Conservation (phyloP, 169 alveolate species). For the Blepharisma undulans region DNA sequence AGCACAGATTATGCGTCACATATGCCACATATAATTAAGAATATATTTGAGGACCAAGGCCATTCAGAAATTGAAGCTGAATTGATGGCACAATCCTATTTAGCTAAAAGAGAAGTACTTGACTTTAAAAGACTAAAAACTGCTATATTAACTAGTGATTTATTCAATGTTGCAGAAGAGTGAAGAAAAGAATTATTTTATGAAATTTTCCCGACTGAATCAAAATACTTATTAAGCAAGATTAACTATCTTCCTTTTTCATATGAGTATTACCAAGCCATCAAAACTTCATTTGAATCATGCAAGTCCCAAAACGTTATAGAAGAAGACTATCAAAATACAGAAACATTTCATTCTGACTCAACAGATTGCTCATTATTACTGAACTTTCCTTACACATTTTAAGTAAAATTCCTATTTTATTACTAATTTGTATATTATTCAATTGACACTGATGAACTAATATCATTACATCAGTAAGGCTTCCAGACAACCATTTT, state of each 20-base stretch:
- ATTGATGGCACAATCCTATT: background rate
- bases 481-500: background rate
- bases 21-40: background rate
- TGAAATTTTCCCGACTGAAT: background rate
- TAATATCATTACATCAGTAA: background rate
- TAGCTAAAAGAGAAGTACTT: background rate
- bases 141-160: background rate
- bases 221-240: background rate
- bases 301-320: background rate
- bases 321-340: background rate
- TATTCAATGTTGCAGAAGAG: background rate
- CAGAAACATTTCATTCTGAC: background rate
- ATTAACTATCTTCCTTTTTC: background rate
- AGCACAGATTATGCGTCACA: background rate
- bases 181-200: background rate
- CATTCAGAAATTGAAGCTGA: background rate
- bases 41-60: background rate
- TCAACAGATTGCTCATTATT: background rate
- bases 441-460: background rate
- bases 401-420: background rate
- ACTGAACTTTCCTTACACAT: background rate
- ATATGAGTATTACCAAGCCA: background rate
- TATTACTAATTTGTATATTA: too few relatives aligned
- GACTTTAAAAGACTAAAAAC: too few relatives aligned
- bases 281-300: background rate